Percentiles rank a stretch among this genome's conserved stretches.
Conservation (phyloP, 169 alveolate species). For the Plasmodium ovale region DNA sequence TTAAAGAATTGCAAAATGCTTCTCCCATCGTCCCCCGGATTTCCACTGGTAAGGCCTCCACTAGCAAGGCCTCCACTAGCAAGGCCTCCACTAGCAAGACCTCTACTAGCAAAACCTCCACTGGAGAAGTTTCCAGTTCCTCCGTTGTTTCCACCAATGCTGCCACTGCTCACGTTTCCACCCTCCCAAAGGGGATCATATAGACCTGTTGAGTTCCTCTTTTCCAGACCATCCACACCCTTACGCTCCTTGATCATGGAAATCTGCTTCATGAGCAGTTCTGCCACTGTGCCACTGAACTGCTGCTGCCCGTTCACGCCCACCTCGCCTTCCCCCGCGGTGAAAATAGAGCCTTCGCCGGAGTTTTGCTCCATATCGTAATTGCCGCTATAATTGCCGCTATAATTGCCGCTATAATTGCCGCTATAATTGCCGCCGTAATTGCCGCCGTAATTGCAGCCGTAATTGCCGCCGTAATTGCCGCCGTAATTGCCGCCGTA, state of each 20-base stretch:
- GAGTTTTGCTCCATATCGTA: not conserved
- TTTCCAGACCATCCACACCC: constrained; percentile 2
- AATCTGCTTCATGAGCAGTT: constrained; percentile 53
- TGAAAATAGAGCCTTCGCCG: not conserved
- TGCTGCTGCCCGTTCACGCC: constrained; percentile 6
- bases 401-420: not conserved
- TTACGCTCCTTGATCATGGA: constrained; percentile 39
- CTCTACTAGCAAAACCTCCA: too few relatives aligned
- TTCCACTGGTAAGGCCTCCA: too few relatives aligned
- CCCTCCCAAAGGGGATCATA: not conserved
- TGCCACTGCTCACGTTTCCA: not conserved
- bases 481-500: not conserved
- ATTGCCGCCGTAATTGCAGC: not conserved
- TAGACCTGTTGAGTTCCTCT: not conserved
- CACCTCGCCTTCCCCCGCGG: not conserved
- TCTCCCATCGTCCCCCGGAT: too few relatives aligned
- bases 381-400: not conserved
- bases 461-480: not conserved
- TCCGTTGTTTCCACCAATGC: not conserved
- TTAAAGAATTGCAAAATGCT: too few relatives aligned
- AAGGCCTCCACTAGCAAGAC: too few relatives aligned
- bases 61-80: too few relatives aligned
- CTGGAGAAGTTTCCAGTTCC: too few relatives aligned
- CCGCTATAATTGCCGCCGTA: not conserved
- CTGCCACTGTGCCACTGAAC: constrained; percentile 59